These are phyloP conservation scores for Pyrus communis DNA, from an alignment of 306 rosid genomes.

Conservation along the genomic window DNA sequence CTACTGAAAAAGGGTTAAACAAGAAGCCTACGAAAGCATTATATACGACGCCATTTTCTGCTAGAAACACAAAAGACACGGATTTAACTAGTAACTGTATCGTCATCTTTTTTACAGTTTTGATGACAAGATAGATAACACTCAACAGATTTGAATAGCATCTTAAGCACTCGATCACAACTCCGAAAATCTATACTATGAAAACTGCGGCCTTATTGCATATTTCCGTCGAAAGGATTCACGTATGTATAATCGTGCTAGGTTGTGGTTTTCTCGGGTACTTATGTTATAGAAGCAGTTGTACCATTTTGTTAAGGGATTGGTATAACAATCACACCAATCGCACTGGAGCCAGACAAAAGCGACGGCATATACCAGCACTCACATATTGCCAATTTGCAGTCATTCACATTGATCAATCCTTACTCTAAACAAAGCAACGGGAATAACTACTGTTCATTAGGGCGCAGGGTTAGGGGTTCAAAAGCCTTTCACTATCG, in stretches of 20 bases:
- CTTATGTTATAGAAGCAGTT: not conserved
- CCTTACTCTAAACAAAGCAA: too few relatives aligned
- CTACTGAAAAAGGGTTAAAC: not conserved
- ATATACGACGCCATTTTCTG: not conserved
- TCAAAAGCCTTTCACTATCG: too few relatives aligned
- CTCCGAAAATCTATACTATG: not conserved
- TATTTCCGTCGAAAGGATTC: not conserved
- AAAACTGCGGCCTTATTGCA: not conserved
- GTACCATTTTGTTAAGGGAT: not conserved
- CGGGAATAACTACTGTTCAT: too few relatives aligned
- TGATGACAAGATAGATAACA: not conserved
- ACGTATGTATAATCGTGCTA: not conserved
- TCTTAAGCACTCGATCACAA: not conserved
- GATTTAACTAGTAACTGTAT: not conserved
- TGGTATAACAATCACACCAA: not conserved
- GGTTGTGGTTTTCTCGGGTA: not conserved
- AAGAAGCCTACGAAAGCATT: not conserved
- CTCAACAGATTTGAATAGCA: not conserved
- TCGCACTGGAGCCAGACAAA: not conserved
- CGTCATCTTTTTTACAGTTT: not conserved
- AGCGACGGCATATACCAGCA: not conserved
- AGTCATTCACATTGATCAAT: not conserved
- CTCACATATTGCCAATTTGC: not conserved
- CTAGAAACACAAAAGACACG: not conserved
- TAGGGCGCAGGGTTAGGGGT: too few relatives aligned